These are phyloP conservation scores for Agaricus blazei DNA, from an alignment of 768 basidiomycete genomes.

Conservation along the genomic window DNA sequence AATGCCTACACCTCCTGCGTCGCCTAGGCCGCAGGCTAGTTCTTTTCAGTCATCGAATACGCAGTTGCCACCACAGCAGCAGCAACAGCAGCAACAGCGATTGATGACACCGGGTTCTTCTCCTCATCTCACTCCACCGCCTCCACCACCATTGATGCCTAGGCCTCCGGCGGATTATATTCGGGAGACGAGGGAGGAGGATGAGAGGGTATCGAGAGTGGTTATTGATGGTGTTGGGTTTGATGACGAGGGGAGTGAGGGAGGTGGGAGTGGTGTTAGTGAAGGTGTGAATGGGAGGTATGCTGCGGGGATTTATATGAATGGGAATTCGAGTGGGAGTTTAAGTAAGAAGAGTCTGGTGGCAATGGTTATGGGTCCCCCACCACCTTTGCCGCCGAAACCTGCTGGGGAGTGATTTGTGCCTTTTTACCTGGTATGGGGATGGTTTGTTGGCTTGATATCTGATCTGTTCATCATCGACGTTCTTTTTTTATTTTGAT, in stretches of 20 bases:
- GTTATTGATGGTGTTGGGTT: conserved; percentile 28
- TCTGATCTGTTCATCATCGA: no score
- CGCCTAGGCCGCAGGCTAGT: not conserved
- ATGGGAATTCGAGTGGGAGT: conserved; percentile 7
- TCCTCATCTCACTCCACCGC: conserved; percentile 14
- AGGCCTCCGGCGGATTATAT: conserved; percentile 79
- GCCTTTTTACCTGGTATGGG: no score
- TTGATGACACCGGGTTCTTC: conserved; percentile 15
- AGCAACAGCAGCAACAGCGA: conserved; percentile 10
- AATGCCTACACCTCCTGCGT: not conserved
- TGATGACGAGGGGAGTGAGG: no score
- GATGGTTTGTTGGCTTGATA: no score
- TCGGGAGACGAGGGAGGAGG: conserved; percentile 74
- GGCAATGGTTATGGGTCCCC: conserved; percentile 8
- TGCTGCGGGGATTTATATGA: not conserved
- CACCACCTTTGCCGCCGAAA: conserved; percentile 16
- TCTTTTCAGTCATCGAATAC: not conserved
- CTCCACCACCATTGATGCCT: conserved; percentile 70
- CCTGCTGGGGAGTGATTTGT: conserved; percentile 10
- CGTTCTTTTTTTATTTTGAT: no score
- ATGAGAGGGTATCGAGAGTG: conserved; percentile 47
- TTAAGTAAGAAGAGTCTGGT: not conserved
- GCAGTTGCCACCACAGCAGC: not conserved
- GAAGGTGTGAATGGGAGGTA: conserved; percentile 13
- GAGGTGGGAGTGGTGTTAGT: no score